Base-by-base conservation (phyloP, 345 rosid species). In the Pistacia vera region DNA sequence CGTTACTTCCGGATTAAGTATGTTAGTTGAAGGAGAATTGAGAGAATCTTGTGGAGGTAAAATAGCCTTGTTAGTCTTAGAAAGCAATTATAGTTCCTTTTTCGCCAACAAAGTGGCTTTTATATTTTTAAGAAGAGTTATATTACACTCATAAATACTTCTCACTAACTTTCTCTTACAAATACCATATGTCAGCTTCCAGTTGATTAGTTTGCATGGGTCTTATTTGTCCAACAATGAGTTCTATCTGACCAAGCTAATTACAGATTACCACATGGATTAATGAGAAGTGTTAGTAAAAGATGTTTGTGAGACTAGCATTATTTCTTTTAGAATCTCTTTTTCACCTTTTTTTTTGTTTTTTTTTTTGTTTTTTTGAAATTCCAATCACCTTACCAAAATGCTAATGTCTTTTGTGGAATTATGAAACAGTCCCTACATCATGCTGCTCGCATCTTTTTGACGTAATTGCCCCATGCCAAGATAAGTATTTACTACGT, bases 21-120 rank as follows among this genome's bases (percentile, higher is more conserved):
- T 3, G 59, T 8, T 33, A 1, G 54, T 51, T 49, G 0, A 6
- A 10, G 11, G 6, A 17, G 20, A 13, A 20, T 35, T 36, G 1
- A 1, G 3, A 1, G 20, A 18, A 16, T 20, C 38, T 51, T 1
- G 4, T 13, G 52, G 49, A 54, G 73, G 67, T 59, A 76, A 3
- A 48, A 11, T 38, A 3, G 73, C 33, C 61, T 51, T 44, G 0
- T 49, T 6, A 3, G 33, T 76, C 4, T 4, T 49, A 55, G 28
- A 35, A 64, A 76, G 68, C 73, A 62, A 74, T 68, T 60, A 59
- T 73, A 62, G 79, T 25, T 60, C 68, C n/a, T 60, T 76, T 73
- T 17, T 30, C 9, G 8, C 58, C 68, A 51, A 49, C 51, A 11
- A 48, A 61, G 68, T 73, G 7, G 62, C 77, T 73, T 73, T 73